Evolutionary conservation across 768 basidiomycete species (phyloP), one percentile per base, ranked within the genome.

Genomic region (Mycena metata): DNA sequence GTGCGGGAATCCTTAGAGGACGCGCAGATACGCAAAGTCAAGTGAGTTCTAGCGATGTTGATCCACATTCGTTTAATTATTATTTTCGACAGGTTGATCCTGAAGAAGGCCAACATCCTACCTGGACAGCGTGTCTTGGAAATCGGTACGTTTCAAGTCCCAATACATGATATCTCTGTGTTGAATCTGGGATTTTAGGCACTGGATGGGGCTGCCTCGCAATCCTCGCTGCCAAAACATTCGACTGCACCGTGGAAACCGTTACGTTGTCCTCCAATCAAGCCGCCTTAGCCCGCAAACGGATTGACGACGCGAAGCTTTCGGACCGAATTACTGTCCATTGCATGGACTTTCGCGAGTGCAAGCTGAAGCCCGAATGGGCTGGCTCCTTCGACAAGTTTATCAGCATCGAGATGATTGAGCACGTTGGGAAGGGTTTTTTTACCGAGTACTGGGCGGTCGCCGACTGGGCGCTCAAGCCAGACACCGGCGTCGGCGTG

Each of bases 321-420:
- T 70, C 78, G 33, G 79, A 80, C 4, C 72, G 79, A 17, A 82
- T 89, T 59, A 80, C 78, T 21, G 85, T 88, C 3, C 85, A 88
- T 73, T 74, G 86, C 16, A 79, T 89, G 80, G 88, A 89, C 73
- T 89, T 88, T 74, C 75, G 88, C 26, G 76, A 79, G 36, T 58
- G 56, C 36, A 45, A 26, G 9, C 77, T 85, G 66, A 85, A 84
- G 9, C 65, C 74, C 21, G 80, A 81, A 52, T 88, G 85, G 86
- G 76, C 79, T 50, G 82, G 82, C 23, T 66, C 79, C 15, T 89
- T 88, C 69, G 88, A 89, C 68, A 73, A 85, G 1, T 79, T 88
- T 21, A 81, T 89, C 45, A 86, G 85, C 57, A 80, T 88, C 56
- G 88, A 89, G 77, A 88, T 89, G 88, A 80, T 88, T 13, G 88